These are phyloP conservation scores for Seminavis robusta DNA, from an alignment of 108 stramenopile species.

Conservation along the genomic window DNA sequence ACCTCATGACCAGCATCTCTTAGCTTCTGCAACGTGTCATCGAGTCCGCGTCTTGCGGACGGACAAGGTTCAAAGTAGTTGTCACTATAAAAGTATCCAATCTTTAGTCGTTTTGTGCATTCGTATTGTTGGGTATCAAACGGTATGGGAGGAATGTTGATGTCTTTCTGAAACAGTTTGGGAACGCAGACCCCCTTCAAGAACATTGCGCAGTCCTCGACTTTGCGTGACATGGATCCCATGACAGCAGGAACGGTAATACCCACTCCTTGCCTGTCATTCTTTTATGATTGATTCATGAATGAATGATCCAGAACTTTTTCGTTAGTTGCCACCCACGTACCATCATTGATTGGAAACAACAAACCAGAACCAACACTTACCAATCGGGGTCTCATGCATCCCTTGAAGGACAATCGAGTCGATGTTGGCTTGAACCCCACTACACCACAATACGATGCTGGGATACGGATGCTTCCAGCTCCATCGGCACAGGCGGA, in stretches of 20 bases:
- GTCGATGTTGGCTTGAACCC: slow-evolving; percentile 11
- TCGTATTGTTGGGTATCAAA: slow-evolving; percentile 6
- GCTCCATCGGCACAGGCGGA: slow-evolving; percentile 40
- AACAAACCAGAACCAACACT: too few species aligned
- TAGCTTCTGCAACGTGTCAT: slow-evolving; percentile 5
- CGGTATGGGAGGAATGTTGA: not conserved
- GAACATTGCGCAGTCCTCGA: slow-evolving; percentile 10
- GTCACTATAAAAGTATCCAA: slow-evolving; percentile 19
- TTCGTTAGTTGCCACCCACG: too few species aligned
- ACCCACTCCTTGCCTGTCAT: not conserved
- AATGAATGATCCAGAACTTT: too few species aligned
- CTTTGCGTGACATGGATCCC: slow-evolving; percentile 8
- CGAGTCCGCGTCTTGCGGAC: slow-evolving; percentile 6
- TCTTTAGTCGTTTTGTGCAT: slow-evolving; percentile 1
- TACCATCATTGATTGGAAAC: too few species aligned
- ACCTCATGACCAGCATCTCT: slow-evolving; percentile 14
- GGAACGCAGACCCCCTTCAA: slow-evolving; percentile 8
- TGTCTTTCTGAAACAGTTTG: slow-evolving; percentile 10
- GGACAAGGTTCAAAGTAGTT: slow-evolving; percentile 23
- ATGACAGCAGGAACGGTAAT: slow-evolving; percentile 6
- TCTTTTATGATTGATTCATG: too few species aligned
- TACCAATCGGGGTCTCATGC: slow-evolving; percentile 6
- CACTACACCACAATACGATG: slow-evolving; percentile 27
- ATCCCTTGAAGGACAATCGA: slow-evolving; percentile 2
- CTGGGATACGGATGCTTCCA: slow-evolving; percentile 41